Conservation (phyloP, 768 basidiomycete genomes). For the Collybia nuda region DNA sequence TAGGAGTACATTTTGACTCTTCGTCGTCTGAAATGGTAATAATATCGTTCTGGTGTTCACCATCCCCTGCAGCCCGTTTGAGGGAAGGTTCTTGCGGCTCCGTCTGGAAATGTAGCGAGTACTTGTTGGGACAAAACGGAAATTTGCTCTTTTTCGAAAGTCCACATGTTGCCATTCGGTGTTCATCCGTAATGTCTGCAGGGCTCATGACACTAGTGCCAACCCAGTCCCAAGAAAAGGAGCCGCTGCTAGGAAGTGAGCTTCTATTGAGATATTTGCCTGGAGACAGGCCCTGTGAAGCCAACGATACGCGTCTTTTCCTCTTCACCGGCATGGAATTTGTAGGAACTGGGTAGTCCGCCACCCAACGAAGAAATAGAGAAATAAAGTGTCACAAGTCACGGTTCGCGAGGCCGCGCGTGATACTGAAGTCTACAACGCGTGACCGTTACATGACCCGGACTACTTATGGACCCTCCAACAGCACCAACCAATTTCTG, state of each 20-base stretch:
- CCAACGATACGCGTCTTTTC: conserved; percentile 48
- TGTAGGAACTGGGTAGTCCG: no score
- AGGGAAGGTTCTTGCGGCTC: conserved; percentile 8
- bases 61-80: conserved; percentile 18
- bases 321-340: conserved; percentile 56
- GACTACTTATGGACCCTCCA: no score
- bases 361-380: no score
- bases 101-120: conserved; percentile 25
- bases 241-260: conserved; percentile 42
- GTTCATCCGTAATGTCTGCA: conserved; percentile 65
- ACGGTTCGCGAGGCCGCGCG: background rate
- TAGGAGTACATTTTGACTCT: conserved; percentile 52
- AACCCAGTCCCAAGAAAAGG: conserved; percentile 81
- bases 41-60: conserved; percentile 58
- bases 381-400: no score
- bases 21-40: conserved; percentile 76
- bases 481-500: background rate
- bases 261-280: conserved; percentile 65
- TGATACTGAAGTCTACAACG: background rate
- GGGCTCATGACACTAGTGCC: conserved; percentile 57
- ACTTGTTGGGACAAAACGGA: conserved; percentile 61
- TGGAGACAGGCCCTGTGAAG: conserved; percentile 51
- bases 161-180: conserved; percentile 68
- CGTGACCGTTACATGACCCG: no score
- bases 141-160: conserved; percentile 50